phyloP scores from a whole-genome alignment of 441 rosid genomes.

The Omphalea diandra region DNA sequence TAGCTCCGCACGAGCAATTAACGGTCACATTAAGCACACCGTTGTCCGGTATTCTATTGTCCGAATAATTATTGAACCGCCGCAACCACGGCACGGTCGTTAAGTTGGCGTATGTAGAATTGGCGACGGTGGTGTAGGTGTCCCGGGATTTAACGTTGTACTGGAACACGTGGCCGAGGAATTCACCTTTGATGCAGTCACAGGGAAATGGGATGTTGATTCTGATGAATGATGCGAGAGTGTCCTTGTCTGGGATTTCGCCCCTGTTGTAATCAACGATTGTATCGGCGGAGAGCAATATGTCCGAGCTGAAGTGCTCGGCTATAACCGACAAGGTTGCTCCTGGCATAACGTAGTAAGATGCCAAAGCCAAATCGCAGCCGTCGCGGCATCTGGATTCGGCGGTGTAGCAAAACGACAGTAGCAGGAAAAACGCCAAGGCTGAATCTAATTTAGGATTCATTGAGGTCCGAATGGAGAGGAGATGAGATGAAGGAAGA shows the following conservation, averaged over 20 bases:
- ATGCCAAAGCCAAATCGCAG: conserved; percentile 54
- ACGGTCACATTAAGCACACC: conserved; percentile 46
- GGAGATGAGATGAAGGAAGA: not conserved
- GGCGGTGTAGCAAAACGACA: conserved; percentile 4
- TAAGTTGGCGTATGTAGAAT: conserved; percentile 35
- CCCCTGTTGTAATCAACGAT: conserved; percentile 38
- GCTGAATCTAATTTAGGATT: not conserved
- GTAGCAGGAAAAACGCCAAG: not conserved
- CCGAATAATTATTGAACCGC: conserved; percentile 30
- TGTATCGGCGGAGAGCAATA: conserved; percentile 10
- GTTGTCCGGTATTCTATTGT: conserved; percentile 33
- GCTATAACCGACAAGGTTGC: conserved; percentile 42
- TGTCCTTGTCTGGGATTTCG: conserved; percentile 32
- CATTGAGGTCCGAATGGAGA: not conserved
- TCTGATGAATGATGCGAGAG: conserved; percentile 3
- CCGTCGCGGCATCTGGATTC: conserved; percentile 44
- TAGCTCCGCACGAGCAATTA: conserved; percentile 59
- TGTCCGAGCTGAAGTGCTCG: conserved; percentile 26
- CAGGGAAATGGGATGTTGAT: conserved; percentile 58
- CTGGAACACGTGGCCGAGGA: conserved; percentile 42
- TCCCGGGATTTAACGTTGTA: conserved; percentile 22
- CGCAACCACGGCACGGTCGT: conserved; percentile 34
- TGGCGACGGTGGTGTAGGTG: conserved; percentile 36
- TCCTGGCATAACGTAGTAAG: conserved; percentile 44
- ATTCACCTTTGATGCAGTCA: conserved; percentile 37